Conservation (phyloP, 306 rosid species). For the Arachis stenosperma region DNA sequence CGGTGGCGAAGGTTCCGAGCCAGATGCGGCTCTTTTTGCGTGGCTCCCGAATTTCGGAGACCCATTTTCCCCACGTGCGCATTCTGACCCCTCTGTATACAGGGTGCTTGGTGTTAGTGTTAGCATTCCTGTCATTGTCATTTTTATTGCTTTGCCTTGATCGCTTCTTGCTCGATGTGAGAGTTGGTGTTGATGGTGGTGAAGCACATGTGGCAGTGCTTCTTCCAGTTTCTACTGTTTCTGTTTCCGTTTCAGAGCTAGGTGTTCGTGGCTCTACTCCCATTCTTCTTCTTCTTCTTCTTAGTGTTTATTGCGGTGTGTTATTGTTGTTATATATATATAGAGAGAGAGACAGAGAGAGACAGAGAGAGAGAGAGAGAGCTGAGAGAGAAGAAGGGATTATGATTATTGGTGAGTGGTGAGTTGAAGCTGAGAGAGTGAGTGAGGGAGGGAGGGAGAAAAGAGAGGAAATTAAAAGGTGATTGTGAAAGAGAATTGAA, state of each 20-base stretch:
- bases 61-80: conserved; percentile 99
- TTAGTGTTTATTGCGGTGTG: too few relatives aligned
- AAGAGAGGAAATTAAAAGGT: not conserved
- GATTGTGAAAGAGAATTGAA: not conserved
- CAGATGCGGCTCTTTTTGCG: conserved; percentile 94
- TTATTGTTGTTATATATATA: not conserved
- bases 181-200: conserved; percentile 26
- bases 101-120: conserved; percentile 54
- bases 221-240: conserved; percentile 38
- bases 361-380: too few relatives aligned
- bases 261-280: conserved; percentile 38
- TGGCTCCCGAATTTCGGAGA: conserved; percentile 96
- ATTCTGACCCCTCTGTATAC: conserved; percentile 91
- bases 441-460: not conserved
- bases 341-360: not conserved
- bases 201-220: conserved; percentile 26
- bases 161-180: conserved; percentile 43
- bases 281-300: conserved; percentile 36
- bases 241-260: conserved; percentile 39
- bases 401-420: not conserved
- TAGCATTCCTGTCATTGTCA: not conserved
- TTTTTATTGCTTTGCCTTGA: conserved; percentile 25
- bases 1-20: conserved; percentile 89
- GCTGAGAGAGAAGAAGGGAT: too few relatives aligned
- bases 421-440: conserved; percentile 18